A percentile compares a stretch with the other conserved stretches of the same genome.
Conservation (phyloP, 73 alveolate species). For the Paramecium biaurelia region DNA sequence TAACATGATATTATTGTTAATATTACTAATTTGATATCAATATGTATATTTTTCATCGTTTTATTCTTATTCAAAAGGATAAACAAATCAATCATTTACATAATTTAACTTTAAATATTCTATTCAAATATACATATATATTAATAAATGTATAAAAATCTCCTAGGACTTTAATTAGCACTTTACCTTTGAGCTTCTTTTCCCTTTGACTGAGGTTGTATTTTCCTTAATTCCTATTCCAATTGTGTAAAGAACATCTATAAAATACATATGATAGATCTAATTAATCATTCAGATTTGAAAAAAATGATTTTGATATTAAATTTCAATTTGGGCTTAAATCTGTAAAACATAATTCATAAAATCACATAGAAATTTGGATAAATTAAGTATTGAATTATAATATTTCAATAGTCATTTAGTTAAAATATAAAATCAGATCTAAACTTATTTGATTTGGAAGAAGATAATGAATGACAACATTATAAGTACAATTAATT, state of each 20-base stretch:
- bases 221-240: not conserved
- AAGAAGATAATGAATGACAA: not conserved
- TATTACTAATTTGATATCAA: not conserved
- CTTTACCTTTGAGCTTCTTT: too few species aligned
- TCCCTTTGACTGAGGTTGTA: not conserved
- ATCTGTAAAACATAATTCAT: not conserved
- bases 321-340: too few species aligned
- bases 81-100: not conserved
- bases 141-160: too few species aligned
- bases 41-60: not conserved
- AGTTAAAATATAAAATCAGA: too few species aligned
- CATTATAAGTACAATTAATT: not conserved
- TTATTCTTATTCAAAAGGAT: not conserved
- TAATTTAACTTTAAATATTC: too few species aligned
- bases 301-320: too few species aligned
- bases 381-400: not conserved
- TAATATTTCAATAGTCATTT: too few species aligned
- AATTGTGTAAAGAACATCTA: not conserved
- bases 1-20: not conserved
- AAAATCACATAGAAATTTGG: too few species aligned
- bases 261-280: not conserved
- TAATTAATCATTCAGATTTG: too few species aligned
- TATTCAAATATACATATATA: too few species aligned
- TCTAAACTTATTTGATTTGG: too few species aligned
- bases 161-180: too few species aligned